Evolutionary conservation across 164 flowering plant species (phyloP), one percentile per base, ranked within the genome.

Genomic region (Vitis rotundifolia): DNA sequence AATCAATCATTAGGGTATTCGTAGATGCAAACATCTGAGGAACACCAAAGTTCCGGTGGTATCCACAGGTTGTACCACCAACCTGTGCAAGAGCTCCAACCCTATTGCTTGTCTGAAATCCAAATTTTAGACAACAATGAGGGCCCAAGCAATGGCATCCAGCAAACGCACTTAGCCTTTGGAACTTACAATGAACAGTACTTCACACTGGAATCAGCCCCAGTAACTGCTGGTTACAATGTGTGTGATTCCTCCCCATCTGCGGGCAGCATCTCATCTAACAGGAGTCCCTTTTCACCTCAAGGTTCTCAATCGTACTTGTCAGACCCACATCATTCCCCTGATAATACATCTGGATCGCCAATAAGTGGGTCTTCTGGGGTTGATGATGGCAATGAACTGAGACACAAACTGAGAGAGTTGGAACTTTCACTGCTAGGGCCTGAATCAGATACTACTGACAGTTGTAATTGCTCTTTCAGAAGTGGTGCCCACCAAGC

Each of bases 1-100:
- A 26, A 54, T 61, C 22, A 14, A 61, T 66, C 63, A 56, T 44
- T 57, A 13, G 47, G 28, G 11, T 28, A 48, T 64, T 66, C 49
- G 56, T 58, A 70, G 76, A 87, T 88, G 91, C 88, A 78, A 78
- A 78, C 87, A 61, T 84, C 85, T 72, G 79, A 81, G 70, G 67
- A 80, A 13, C 77, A 68, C 56, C 73, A 69, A 56, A 49, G 47
- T 67, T 60, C 84, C 3, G 76, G 75, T 31, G 64, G 68, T 48
- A 54, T 80, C 64, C 77, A 71, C 49, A 60, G 71, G 50, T 77
- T 80, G 61, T 79, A 74, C 71, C 79, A 69, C 65, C 78, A 76
- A 52, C 79, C 84, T 22, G 67, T 64, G 72, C 78, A 75, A 68
- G 78, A 73, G 26, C 67, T 75, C n/a, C 77, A 83, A 55, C 77